Evolutionary conservation across 1,284 basidiomycete genomes (phyloP).

Genomic region (Xerocomus amazonicus): DNA sequence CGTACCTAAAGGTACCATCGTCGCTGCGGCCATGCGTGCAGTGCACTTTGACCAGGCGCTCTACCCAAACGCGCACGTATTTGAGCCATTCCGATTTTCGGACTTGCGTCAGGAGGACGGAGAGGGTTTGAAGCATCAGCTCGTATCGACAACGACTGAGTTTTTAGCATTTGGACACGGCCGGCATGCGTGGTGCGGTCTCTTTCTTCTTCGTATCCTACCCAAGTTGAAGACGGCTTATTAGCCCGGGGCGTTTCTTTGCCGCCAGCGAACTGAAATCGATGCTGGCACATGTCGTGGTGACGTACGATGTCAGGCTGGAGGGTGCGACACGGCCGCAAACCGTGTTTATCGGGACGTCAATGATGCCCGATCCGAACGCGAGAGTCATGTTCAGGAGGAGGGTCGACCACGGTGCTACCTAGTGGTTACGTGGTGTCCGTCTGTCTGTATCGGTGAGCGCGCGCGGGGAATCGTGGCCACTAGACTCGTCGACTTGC

Average conservation of each 20-base stretch:
- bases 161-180: conserved; percentile 21
- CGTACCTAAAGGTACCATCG: conserved; percentile 35
- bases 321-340: conserved; percentile 26
- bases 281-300: conserved; percentile 31
- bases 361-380: neutral
- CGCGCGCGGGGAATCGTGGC: too few relatives aligned
- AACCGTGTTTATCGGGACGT: neutral
- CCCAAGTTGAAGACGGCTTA: neutral
- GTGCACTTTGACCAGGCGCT: conserved; percentile 26
- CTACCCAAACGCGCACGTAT: conserved; percentile 26
- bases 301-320: conserved; percentile 32
- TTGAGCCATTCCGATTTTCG: conserved; percentile 36
- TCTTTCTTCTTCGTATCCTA: neutral
- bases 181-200: conserved; percentile 16
- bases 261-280: conserved; percentile 25
- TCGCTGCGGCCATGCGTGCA: conserved; percentile 23
- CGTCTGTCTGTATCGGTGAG: too few relatives aligned
- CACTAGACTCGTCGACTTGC: too few relatives aligned
- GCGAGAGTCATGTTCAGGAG: neutral
- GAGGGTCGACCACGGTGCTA: neutral
- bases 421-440: neutral
- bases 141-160: conserved; percentile 9
- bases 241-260: conserved; percentile 15
- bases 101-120: conserved; percentile 12
- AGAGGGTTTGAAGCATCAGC: conserved; percentile 18